Evolutionary conservation across 2,329 filamentous ascomycete species (phyloP), one percentile per base, ranked within the genome.

Genomic region (Neopestalotiopsis rosae): DNA sequence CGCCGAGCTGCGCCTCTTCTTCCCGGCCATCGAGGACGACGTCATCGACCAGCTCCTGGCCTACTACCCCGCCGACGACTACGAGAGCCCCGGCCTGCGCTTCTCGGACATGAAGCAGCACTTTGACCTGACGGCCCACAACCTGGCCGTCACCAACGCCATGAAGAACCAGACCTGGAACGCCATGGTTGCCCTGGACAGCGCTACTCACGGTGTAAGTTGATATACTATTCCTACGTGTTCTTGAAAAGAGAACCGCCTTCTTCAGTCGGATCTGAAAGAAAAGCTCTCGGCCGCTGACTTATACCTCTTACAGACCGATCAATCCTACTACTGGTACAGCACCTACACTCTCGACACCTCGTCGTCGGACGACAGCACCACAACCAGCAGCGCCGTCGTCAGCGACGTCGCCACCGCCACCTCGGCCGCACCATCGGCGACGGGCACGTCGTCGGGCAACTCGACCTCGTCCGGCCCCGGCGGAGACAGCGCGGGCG

Each of bases 131-230:
- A 79, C 77, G 1, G 76, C 76, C 3, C 74, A 80, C 61, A 75
- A 80, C 70, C 72, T 79, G 28, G 79, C 78, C 5, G 67, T 80
- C 0, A 81, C 79, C 1, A 73, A 77, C 12, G 78, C 78, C 30
- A 66, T 81, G 30, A 71, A 76, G 6, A 80, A 80, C 72, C 69
- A 80, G 56, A 80, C 78, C 4, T 81, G 78, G 79, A 81, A 81
- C 68, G 78, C 76, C 1, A 71, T 76, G 72, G 76, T 80, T 28
- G 75, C 74, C 13, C 70, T 81, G 3, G 77, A 70, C 28, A 24
- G 69, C 13, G 75, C 79, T 24, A 79, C 76, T 7, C 79, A 81
- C 67, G 78, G 79, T 40, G 45, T 52, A 52, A 52, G 45, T 52
- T 45, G 2, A 20, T 7, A 49, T 7, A 49, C 5, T 20, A 1